Conservation (phyloP, 441 rosid genomes). For the Adansonia madagascariensis region DNA sequence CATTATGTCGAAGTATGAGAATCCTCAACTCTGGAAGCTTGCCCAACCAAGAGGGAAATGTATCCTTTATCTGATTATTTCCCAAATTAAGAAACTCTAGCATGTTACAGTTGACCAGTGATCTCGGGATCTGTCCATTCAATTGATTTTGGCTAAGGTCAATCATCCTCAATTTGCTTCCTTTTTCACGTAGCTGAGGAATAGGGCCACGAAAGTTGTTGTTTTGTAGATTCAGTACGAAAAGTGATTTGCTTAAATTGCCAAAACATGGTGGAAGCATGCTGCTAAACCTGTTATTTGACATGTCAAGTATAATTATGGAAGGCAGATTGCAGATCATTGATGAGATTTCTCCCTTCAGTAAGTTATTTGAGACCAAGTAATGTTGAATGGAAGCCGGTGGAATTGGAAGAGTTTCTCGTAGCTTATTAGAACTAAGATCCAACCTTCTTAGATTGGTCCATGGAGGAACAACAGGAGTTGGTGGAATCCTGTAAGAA, state of each 20-base stretch:
- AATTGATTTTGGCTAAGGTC: slow-evolving; percentile 20
- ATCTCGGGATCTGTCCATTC: slow-evolving; percentile 6
- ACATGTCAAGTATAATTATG: not conserved
- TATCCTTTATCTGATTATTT: slow-evolving; percentile 32
- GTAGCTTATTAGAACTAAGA: slow-evolving; percentile 19
- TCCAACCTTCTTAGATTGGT: not conserved
- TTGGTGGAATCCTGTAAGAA: not conserved
- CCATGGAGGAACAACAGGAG: slow-evolving; percentile 25
- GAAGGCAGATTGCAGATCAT: not conserved
- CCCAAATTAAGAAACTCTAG: slow-evolving; percentile 21
- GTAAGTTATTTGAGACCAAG: slow-evolving; percentile 6
- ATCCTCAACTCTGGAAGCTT: not conserved
- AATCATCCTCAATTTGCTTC: slow-evolving; percentile 8
- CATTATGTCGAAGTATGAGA: slow-evolving; percentile 15
- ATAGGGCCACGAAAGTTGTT: slow-evolving; percentile 17
- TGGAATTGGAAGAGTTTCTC: slow-evolving; percentile 35
- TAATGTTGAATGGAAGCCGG: slow-evolving; percentile 16
- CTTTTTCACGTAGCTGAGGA: not conserved
- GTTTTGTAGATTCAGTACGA: not conserved
- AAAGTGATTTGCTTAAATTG: not conserved
- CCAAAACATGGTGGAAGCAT: slow-evolving; percentile 31
- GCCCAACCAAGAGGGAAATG: slow-evolving; percentile 40
- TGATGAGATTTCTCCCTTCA: slow-evolving; percentile 6
- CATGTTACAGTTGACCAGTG: slow-evolving; percentile 4
- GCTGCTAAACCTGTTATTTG: slow-evolving; percentile 22